Evolutionary conservation across 2,329 filamentous ascomycete species (phyloP).

Genomic region (Penicillium sp.): DNA sequence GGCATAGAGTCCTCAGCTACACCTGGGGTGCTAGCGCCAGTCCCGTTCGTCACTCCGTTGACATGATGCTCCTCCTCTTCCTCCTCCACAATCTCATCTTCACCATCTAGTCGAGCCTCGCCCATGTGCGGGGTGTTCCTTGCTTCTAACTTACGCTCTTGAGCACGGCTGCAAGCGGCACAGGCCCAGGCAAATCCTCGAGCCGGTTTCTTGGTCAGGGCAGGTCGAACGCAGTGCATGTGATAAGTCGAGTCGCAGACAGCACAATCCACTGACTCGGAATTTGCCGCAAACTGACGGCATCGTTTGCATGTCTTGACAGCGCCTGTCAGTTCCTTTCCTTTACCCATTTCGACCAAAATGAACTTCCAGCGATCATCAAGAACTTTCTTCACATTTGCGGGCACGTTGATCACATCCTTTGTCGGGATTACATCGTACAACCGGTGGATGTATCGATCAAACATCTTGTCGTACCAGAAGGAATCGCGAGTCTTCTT

Average conservation of each 20-base stretch:
- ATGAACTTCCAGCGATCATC: constrained; percentile 97
- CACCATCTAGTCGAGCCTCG: constrained; percentile 53
- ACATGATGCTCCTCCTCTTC: constrained; percentile 75
- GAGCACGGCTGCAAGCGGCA: constrained; percentile 91
- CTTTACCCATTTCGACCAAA: constrained; percentile 86
- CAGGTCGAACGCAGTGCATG: constrained; percentile 95
- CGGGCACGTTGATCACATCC: constrained; percentile 93
- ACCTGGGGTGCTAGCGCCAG: constrained; percentile 65
- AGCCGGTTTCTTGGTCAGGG: constrained; percentile 91
- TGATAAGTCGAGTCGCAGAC: constrained; percentile 95
- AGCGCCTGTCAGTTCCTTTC: constrained; percentile 92
- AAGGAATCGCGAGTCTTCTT: constrained; percentile 84
- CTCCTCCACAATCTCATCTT: constrained; percentile 65
- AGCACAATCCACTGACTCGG: constrained; percentile 95
- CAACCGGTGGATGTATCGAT: constrained; percentile 96
- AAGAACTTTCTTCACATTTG: constrained; percentile 90
- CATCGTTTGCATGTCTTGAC: constrained; percentile 97
- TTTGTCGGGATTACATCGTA: constrained; percentile 94
- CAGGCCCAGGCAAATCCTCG: constrained; percentile 98
- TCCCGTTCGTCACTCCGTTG: constrained; percentile 53
- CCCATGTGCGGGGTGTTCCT: constrained; percentile 77
- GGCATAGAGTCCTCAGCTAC: constrained; percentile 55
- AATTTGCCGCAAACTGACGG: constrained; percentile 86
- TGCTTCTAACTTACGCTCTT: constrained; percentile 88
- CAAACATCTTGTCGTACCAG: constrained; percentile 97